These are phyloP conservation scores for Yamagishiella unicocca DNA, from an alignment of 139 green algal species.

Conservation along the genomic window DNA sequence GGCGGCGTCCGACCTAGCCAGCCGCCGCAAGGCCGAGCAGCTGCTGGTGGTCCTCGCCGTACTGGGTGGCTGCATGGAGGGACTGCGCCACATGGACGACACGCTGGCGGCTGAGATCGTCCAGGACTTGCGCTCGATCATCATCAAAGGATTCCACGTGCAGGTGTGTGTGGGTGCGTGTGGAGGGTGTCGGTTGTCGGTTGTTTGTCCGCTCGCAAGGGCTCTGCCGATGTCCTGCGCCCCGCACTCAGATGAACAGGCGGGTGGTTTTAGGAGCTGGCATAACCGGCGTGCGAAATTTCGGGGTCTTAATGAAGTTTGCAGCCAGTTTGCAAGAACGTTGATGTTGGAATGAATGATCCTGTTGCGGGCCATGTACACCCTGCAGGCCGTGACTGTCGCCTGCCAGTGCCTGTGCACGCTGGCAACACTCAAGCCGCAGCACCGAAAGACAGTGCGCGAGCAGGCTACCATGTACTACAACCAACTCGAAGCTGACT, in stretches of 20 bases:
- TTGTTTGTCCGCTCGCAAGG: too few relatives aligned
- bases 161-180: conserved; percentile 22
- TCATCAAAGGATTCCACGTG: conserved; percentile 59
- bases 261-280: too few relatives aligned
- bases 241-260: too few relatives aligned
- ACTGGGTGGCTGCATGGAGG: conserved; percentile 43
- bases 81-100: conserved; percentile 51
- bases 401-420: conserved; percentile 66
- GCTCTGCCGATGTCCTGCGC: too few relatives aligned
- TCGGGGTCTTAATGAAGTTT: too few relatives aligned
- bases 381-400: conserved; percentile 62
- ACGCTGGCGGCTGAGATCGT: conserved; percentile 62
- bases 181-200: neutral
- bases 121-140: conserved; percentile 67
- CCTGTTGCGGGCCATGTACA: too few relatives aligned
- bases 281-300: too few relatives aligned
- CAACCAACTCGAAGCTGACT: conserved; percentile 51
- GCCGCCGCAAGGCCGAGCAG: conserved; percentile 57
- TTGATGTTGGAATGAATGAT: too few relatives aligned
- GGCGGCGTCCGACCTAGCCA: neutral
- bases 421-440: conserved; percentile 55
- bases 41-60: conserved; percentile 70
- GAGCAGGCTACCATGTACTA: conserved; percentile 6
- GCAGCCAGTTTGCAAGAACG: too few relatives aligned
- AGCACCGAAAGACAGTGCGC: neutral